Conservation (phyloP, 2,329 filamentous ascomycete genomes). For the Phyllosticta ampelicida region DNA sequence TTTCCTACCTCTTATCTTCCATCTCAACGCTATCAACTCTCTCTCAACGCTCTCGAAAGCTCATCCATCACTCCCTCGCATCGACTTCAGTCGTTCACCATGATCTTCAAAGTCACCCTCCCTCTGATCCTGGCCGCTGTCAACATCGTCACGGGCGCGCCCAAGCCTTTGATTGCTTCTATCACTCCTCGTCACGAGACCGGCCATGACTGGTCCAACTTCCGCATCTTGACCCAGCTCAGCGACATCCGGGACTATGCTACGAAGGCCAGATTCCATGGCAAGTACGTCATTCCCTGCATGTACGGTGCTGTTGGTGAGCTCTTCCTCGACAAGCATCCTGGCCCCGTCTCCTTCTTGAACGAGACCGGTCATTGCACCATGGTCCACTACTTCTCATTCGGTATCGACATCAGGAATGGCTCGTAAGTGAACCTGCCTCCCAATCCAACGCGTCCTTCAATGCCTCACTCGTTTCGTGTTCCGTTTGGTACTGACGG, state of each 20-base stretch:
- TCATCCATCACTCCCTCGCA: neutral
- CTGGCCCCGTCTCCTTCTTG: neutral
- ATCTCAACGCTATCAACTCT: neutral
- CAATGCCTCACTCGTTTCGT: too few species aligned
- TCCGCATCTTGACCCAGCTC: neutral
- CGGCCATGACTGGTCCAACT: neutral
- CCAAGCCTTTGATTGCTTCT: too few species aligned
- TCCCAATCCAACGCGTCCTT: too few species aligned
- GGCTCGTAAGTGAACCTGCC: neutral
- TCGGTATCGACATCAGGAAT: neutral
- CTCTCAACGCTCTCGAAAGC: neutral
- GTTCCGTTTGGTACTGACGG: too few species aligned
- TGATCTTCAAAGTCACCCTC: neutral
- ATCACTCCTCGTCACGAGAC: neutral
- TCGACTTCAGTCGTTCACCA: neutral
- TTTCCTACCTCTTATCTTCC: neutral
- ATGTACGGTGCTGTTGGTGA: neutral
- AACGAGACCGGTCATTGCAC: neutral
- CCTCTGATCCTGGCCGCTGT: neutral
- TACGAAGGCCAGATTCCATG: neutral
- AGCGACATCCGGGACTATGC: neutral
- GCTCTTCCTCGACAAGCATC: neutral
- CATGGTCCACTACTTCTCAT: neutral
- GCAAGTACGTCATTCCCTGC: neutral
- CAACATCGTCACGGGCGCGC: neutral